These are phyloP conservation scores for Talaromyces albobiverticillius DNA, from an alignment of 2,329 filamentous ascomycete species.

Conservation along the genomic window DNA sequence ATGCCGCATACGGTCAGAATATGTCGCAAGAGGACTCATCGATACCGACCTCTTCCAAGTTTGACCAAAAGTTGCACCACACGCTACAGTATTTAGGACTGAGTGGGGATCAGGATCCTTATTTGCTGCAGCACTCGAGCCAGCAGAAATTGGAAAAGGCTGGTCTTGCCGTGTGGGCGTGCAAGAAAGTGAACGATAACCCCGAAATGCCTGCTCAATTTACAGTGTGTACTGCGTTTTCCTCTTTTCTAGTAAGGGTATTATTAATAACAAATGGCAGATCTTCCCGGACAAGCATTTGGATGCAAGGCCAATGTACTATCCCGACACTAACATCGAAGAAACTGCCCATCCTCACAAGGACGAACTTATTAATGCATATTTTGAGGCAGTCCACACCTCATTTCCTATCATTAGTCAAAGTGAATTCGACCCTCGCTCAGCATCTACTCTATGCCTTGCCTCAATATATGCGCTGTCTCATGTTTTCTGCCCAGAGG, in stretches of 20 bases:
- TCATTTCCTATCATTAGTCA: neutral
- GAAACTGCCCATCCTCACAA: neutral
- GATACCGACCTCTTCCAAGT: neutral
- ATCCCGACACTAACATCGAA: neutral
- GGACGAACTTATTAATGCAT: neutral
- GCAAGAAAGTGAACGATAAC: neutral
- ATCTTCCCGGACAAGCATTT: neutral
- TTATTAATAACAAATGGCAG: neutral
- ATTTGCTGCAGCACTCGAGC: neutral
- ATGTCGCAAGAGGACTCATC: neutral
- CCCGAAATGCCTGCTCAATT: conserved; percentile 1
- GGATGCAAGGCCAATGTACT: neutral
- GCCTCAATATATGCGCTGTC: neutral
- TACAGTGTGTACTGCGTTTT: neutral
- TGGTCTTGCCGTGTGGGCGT: neutral
- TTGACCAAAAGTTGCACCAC: neutral
- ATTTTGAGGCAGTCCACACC: neutral
- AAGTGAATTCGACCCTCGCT: neutral
- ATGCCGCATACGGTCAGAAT: neutral
- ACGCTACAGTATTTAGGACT: neutral
- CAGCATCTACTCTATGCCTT: neutral
- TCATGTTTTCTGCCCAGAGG: neutral
- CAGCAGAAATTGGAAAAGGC: neutral
- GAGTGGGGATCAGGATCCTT: neutral
- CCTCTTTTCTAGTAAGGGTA: neutral